Evolutionary conservation across 2,329 filamentous ascomycete genomes (phyloP), one percentile per base, ranked within the genome.

Genomic region (Talaromyces sp.): DNA sequence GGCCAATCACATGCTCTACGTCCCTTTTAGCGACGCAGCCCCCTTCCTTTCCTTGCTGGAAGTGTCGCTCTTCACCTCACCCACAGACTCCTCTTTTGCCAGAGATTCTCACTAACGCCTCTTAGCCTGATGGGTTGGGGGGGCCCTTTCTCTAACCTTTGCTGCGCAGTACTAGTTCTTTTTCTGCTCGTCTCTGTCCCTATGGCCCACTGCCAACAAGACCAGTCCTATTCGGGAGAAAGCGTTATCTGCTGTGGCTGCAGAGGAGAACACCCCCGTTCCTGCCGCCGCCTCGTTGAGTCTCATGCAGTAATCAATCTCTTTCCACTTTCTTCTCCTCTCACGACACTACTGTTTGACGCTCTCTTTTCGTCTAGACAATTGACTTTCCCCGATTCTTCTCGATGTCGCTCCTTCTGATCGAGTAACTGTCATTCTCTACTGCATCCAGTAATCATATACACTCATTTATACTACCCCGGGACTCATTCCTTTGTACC

Each of bases 401-500:
- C 3, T 57, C 61, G 14, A 63, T 57, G 61, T 49, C 50, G 39
- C 61, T 63, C 61, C 37, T 63, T 62, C 35, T 22, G 24, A 52
- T 35, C 27, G 43, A 49, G 16, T 63, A 49, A 56, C n/a, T 16
- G 50, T 31, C 60, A 27, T 31, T 62, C 60, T n/a, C 43, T 62
- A 45, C 37, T 31, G n/a, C 3, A 22, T 16, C n/a, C 49, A n/a
- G n/a, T 27, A 27, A 11, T 22, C 14, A 45, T 22, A 61, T 27
- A 52, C 59, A 62, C 39, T 63, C 61, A 13, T 63, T 62, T 57
- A 45, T 33, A 59, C 7, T 19, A n/a, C 27, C 11, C n/a, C 39
- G 39, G 52, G 49, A 27, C 35, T 57, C 61, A 45, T 49, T 63
- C 61, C 50, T 62, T 61, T 43, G 60, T 47, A 62, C 49, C 60